Percentiles rank a stretch among this genome's conserved stretches.
Evolutionary conservation across 257 asterid species (phyloP).

Genomic region (Catharanthus roseus): DNA sequence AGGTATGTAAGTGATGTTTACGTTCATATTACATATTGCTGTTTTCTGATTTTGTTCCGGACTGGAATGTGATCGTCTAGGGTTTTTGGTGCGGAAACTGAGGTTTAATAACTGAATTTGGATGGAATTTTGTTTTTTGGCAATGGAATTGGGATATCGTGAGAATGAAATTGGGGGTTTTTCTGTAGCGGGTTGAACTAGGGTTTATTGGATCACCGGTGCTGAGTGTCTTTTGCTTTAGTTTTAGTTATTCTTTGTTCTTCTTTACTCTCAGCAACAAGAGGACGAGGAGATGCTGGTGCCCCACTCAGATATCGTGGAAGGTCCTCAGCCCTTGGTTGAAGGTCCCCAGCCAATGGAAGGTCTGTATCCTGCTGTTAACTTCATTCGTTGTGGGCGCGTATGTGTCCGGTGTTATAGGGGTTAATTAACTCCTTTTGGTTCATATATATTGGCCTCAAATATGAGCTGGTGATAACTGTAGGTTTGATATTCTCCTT

Average conservation of each 20-base stretch:
- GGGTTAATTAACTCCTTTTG: neutral
- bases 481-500: conserved; percentile 1
- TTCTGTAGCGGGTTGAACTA: conserved; percentile 17
- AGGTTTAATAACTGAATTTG: conserved; percentile 30
- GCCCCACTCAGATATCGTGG: conserved; percentile 70
- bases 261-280: conserved; percentile 42
- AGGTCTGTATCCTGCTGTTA: conserved; percentile 38
- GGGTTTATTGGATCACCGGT: conserved; percentile 39
- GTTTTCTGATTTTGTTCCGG: conserved; percentile 4
- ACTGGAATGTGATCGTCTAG: conserved; percentile 47
- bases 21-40: conserved; percentile 10
- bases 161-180: conserved; percentile 22
- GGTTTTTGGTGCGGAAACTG: conserved; percentile 46
- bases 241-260: neutral
- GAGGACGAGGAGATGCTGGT: conserved; percentile 95
- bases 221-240: neutral
- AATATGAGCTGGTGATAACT: neutral
- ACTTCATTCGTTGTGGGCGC: no score
- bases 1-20: conserved; percentile 5
- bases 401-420: no score
- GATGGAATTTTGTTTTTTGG: conserved; percentile 7
- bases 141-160: conserved; percentile 16
- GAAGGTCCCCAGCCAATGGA: conserved; percentile 99
- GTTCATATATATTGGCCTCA: neutral
- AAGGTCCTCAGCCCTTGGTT: conserved; percentile 78